phyloP scores from a whole-genome alignment of 1,139 yeast genomes.

The Meyerozyma guilliermondii region DNA sequence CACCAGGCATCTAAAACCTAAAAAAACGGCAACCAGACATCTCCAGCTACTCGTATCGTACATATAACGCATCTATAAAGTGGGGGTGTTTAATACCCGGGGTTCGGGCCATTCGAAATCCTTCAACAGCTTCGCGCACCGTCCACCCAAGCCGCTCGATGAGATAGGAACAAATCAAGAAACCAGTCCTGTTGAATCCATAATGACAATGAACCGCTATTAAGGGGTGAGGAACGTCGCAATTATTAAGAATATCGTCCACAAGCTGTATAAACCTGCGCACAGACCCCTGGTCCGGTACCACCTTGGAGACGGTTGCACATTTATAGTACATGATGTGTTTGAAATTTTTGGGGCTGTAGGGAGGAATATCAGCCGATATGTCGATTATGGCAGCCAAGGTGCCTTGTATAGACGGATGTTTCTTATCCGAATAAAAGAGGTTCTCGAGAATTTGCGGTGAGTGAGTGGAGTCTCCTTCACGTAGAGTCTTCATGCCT shows the following conservation, averaged over 20 bases:
- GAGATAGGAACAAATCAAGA: constrained; percentile 64
- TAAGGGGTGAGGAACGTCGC: constrained; percentile 25
- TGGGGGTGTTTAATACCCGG: constrained; percentile 81
- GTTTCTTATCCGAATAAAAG: constrained; percentile 33
- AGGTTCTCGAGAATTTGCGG: constrained; percentile 48
- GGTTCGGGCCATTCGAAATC: constrained; percentile 51
- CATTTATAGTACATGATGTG: constrained; percentile 60
- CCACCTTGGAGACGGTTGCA: constrained; percentile 75
- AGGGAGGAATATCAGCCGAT: constrained; percentile 73
- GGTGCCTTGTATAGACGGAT: constrained; percentile 20
- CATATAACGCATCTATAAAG: constrained; percentile 68
- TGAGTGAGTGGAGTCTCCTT: constrained; percentile 57
- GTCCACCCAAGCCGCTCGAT: constrained; percentile 56
- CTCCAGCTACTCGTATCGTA: constrained; percentile 44
- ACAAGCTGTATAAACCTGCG: constrained; percentile 51
- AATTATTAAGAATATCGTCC: constrained; percentile 36
- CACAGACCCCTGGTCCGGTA: constrained; percentile 62
- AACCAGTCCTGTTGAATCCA: constrained; percentile 79
- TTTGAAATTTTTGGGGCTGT: constrained; percentile 54
- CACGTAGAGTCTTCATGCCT: constrained; percentile 74
- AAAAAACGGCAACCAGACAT: not conserved
- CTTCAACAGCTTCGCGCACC: constrained; percentile 60
- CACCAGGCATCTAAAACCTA: not conserved
- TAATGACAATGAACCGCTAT: constrained; percentile 77
- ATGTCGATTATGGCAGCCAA: constrained; percentile 64